These are phyloP conservation scores for Mucor racemosus DNA, from an alignment of 371 early-diverging fungal genomes.

Conservation along the genomic window DNA sequence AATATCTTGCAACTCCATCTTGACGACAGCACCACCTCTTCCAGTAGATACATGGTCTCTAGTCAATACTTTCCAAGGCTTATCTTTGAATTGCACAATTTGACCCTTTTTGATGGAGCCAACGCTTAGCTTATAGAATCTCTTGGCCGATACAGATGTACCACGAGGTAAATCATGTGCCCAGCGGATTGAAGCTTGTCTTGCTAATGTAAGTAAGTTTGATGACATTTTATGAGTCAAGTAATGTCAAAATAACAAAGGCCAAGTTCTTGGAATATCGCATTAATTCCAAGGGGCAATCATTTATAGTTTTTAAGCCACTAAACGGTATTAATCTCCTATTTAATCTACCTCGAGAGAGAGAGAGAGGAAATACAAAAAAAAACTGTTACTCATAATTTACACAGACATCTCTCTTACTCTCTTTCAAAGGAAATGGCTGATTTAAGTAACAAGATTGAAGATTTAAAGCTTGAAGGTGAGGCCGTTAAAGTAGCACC, in stretches of 20 bases:
- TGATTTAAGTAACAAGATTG: slow-evolving; percentile 16
- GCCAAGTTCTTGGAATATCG: not conserved
- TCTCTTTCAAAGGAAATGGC: slow-evolving; percentile 11
- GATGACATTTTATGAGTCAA: slow-evolving; percentile 8
- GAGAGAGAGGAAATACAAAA: not conserved
- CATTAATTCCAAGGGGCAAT: slow-evolving; percentile 7
- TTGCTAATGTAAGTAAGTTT: slow-evolving; percentile 8
- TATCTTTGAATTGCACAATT: slow-evolving; percentile 50
- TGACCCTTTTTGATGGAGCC: slow-evolving; percentile 53
- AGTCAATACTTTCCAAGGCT: slow-evolving; percentile 48
- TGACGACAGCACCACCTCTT: slow-evolving; percentile 58
- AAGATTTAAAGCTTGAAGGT: slow-evolving; percentile 18
- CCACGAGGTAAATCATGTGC: not conserved
- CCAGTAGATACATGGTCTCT: slow-evolving; percentile 53
- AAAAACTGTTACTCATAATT: slow-evolving; percentile 8
- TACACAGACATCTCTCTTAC: not conserved
- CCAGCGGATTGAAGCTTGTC: not conserved
- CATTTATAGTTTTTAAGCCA: slow-evolving; percentile 2
- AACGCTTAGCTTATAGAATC: slow-evolving; percentile 50
- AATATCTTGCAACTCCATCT: slow-evolving; percentile 71
- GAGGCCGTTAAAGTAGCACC: slow-evolving; percentile 12
- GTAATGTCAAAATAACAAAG: not conserved
- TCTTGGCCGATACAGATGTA: not conserved
- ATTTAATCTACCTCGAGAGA: not conserved
- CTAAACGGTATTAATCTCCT: not conserved